These are phyloP conservation scores for Sporothrix mexicana DNA, from an alignment of 2,329 filamentous ascomycete genomes.

Conservation along the genomic window DNA sequence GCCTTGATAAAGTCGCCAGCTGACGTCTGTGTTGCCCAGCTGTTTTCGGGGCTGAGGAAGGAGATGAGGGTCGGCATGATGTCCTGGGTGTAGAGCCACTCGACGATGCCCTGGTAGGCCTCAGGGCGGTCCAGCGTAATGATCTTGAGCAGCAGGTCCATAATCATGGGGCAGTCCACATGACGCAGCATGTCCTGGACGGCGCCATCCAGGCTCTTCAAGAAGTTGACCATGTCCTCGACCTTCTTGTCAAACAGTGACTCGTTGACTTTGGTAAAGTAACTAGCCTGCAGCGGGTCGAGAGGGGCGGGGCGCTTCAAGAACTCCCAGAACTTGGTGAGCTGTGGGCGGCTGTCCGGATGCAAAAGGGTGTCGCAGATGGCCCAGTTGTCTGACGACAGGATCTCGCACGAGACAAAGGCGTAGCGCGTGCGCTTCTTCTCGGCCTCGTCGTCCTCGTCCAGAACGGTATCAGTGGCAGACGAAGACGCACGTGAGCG, in stretches of 20 bases:
- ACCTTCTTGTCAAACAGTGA: slow-evolving; percentile 98
- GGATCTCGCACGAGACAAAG: slow-evolving; percentile 88
- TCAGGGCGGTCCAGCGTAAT: slow-evolving; percentile 95
- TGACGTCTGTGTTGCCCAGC: slow-evolving; percentile 90
- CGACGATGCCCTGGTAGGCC: slow-evolving; percentile 88
- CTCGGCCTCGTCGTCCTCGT: slow-evolving; percentile 76
- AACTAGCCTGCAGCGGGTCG: slow-evolving; percentile 91
- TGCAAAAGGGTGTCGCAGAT: slow-evolving; percentile 92
- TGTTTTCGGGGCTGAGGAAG: slow-evolving; percentile 83
- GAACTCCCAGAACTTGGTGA: slow-evolving; percentile 91
- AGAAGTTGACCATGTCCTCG: slow-evolving; percentile 90
- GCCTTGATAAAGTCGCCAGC: slow-evolving; percentile 98
- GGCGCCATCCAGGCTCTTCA: slow-evolving; percentile 82
- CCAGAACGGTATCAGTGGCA: slow-evolving; percentile 51
- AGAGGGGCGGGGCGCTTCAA: slow-evolving; percentile 82
- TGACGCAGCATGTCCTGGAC: slow-evolving; percentile 87
- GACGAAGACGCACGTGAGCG: slow-evolving; percentile 61
- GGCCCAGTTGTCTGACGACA: slow-evolving; percentile 96
- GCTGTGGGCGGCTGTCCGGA: slow-evolving; percentile 66
- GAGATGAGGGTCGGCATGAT: slow-evolving; percentile 86
- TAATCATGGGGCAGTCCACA: slow-evolving; percentile 96
- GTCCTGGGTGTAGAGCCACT: slow-evolving; percentile 93
- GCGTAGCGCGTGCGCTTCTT: slow-evolving; percentile 93
- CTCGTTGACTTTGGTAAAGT: slow-evolving; percentile 99
- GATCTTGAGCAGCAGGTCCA: slow-evolving; percentile 96